Evolutionary conservation across 2,329 filamentous ascomycete genomes (phyloP).

Genomic region (Pseudonectria foliicola): DNA sequence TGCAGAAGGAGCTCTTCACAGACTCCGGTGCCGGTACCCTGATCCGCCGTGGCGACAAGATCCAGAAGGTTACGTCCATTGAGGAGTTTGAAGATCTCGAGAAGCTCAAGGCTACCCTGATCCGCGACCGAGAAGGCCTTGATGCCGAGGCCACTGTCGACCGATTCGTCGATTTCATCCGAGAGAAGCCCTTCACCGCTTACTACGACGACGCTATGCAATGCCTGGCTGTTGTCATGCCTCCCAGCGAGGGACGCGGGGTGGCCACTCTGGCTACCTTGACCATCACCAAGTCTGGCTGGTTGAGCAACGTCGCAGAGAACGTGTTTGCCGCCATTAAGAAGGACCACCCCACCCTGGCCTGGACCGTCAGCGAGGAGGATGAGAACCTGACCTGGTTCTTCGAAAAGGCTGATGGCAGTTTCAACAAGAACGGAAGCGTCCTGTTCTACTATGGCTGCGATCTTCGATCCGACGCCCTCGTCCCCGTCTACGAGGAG

Average conservation of each 20-base stretch:
- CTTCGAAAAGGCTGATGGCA: conserved; percentile 93
- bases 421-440: conserved; percentile 74
- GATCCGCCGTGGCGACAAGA: conserved; percentile 85
- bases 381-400: conserved; percentile 98
- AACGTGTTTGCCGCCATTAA: conserved; percentile 92
- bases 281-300: conserved; percentile 88
- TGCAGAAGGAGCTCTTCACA: conserved; percentile 95
- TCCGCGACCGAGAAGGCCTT: conserved; percentile 73
- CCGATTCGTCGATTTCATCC: conserved; percentile 73
- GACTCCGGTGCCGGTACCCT: conserved; percentile 91
- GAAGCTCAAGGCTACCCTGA: conserved; percentile 72
- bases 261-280: conserved; percentile 83
- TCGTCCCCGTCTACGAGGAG: conserved; percentile 75
- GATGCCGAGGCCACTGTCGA: conserved; percentile 81
- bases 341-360: conserved; percentile 84
- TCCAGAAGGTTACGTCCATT: conserved; percentile 65
- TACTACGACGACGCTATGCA: conserved; percentile 95
- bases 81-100: conserved; percentile 68
- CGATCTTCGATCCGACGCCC: conserved; percentile 65
- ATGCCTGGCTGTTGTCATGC: conserved; percentile 81
- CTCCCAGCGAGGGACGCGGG: conserved; percentile 56
- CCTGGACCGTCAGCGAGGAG: conserved; percentile 94
- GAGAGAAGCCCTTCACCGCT: conserved; percentile 74
- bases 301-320: conserved; percentile 90
- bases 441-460: conserved; percentile 97